These are phyloP conservation scores for Histomonas meleagridis DNA, from an alignment of 208 protist species.

Conservation along the genomic window DNA sequence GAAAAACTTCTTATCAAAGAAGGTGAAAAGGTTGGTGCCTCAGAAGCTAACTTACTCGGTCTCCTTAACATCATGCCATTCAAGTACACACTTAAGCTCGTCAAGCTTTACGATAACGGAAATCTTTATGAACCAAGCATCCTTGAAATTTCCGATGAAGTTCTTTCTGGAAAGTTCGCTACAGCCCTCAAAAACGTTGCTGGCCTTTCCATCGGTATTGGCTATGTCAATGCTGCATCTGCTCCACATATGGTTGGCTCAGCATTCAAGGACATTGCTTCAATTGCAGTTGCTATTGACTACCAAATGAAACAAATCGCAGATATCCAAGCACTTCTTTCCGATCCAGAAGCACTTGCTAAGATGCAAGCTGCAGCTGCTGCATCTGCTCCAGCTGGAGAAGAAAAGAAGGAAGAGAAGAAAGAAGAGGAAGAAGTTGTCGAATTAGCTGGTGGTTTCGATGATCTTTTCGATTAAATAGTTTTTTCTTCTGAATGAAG, in stretches of 20 bases:
- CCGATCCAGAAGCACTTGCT: conserved; percentile 43
- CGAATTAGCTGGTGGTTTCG: not conserved
- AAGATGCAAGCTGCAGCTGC: not conserved
- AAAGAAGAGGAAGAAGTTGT: not conserved
- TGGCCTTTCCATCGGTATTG: conserved; percentile 75
- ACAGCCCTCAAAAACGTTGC: conserved; percentile 73
- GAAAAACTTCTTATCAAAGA: conserved; percentile 78
- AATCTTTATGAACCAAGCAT: conserved; percentile 73
- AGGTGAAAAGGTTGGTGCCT: conserved; percentile 79
- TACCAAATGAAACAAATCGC: conserved; percentile 67
- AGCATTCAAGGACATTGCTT: conserved; percentile 86
- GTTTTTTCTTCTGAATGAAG: too few relatives aligned
- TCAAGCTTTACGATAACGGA: conserved; percentile 81
- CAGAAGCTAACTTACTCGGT: conserved; percentile 82
- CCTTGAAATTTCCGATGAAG: conserved; percentile 76
- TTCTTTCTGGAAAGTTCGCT: conserved; percentile 69
- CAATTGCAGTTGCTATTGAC: conserved; percentile 73
- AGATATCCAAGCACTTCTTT: conserved; percentile 58
- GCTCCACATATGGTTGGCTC: conserved; percentile 80
- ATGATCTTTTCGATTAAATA: not conserved
- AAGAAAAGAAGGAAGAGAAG: not conserved
- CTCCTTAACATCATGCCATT: conserved; percentile 97
- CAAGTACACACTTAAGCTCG: conserved; percentile 79
- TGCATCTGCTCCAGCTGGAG: not conserved
- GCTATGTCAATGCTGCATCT: conserved; percentile 76